phyloP scores from a whole-genome alignment of 305 asterid species.

The Lippia alba region DNA sequence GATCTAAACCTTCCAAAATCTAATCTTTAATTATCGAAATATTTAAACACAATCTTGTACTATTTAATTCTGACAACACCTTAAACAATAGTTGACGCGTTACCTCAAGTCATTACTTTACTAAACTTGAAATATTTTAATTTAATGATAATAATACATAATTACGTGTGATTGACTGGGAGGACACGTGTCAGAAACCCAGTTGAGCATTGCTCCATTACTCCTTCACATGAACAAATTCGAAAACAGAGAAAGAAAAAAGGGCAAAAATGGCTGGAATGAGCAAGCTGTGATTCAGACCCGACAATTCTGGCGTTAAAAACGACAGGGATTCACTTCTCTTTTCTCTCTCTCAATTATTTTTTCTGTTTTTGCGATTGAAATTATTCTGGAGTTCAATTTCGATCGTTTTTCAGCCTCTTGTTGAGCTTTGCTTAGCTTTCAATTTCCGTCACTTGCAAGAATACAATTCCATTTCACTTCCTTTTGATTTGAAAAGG shows the following conservation, averaged over 20 bases:
- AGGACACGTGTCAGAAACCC: slow-evolving; percentile 30
- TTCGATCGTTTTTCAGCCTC: slow-evolving; percentile 17
- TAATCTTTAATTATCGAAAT: neutral
- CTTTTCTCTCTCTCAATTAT: neutral
- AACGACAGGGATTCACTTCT: slow-evolving; percentile 22
- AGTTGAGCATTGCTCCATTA: neutral
- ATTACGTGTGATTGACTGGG: neutral
- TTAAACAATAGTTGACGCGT: neutral
- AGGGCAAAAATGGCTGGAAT: neutral
- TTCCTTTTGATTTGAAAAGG: too few species aligned
- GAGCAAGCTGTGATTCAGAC: slow-evolving; percentile 20
- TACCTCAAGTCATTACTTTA: too few species aligned
- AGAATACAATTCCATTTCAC: neutral
- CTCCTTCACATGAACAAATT: neutral
- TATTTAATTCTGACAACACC: neutral
- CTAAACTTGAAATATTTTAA: too few species aligned
- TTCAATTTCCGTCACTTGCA: slow-evolving; percentile 5
- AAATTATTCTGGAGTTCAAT: neutral
- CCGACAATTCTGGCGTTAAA: slow-evolving; percentile 40
- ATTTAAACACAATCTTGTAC: neutral
- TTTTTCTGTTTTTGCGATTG: slow-evolving; percentile 1
- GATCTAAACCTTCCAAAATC: neutral
- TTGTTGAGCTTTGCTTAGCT: slow-evolving; percentile 17
- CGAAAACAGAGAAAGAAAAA: neutral
- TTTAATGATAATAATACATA: too few species aligned